These are phyloP conservation scores for Steccherinum ochraceum DNA, from an alignment of 768 basidiomycete genomes.

Conservation along the genomic window DNA sequence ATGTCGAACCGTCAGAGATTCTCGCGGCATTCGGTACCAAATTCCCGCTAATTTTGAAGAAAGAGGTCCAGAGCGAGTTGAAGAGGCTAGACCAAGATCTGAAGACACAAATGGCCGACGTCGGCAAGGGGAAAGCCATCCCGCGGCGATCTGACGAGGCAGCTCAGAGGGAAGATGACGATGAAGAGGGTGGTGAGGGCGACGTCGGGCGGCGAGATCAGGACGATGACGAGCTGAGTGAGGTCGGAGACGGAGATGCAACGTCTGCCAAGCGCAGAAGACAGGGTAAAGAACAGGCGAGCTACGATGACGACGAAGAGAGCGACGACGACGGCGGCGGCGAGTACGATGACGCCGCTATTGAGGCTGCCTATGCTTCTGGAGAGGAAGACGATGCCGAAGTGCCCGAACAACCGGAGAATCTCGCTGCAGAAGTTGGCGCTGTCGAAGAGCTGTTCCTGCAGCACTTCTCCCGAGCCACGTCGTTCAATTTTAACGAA, in stretches of 20 bases:
- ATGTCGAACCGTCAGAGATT: slow-evolving; percentile 66
- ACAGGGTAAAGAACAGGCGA: slow-evolving; percentile 66
- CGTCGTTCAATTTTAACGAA: slow-evolving; percentile 65
- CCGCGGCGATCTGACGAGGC: slow-evolving; percentile 36
- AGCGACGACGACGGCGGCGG: slow-evolving; percentile 50
- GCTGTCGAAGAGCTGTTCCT: slow-evolving; percentile 47
- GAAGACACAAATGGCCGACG: slow-evolving; percentile 69
- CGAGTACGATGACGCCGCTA: slow-evolving; percentile 46
- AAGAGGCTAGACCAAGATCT: slow-evolving; percentile 77
- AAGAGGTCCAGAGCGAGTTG: slow-evolving; percentile 82
- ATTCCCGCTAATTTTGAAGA: slow-evolving; percentile 78
- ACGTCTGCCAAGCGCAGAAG: slow-evolving; percentile 70
- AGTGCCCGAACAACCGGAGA: slow-evolving; percentile 12
- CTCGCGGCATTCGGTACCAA: slow-evolving; percentile 62
- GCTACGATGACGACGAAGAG: slow-evolving; percentile 71
- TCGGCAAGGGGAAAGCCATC: slow-evolving; percentile 72
- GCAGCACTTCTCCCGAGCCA: slow-evolving; percentile 55
- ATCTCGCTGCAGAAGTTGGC: slow-evolving; percentile 35
- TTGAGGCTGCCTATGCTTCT: slow-evolving; percentile 59
- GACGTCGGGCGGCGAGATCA: slow-evolving; percentile 32
- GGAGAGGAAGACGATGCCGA: slow-evolving; percentile 32
- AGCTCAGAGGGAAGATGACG: slow-evolving; percentile 41
- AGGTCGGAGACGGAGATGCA: slow-evolving; percentile 77
- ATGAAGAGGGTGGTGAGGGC: slow-evolving; percentile 42
- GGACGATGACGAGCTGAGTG: slow-evolving; percentile 62